Conservation (phyloP, 441 rosid genomes). For the Viola pubescens region DNA sequence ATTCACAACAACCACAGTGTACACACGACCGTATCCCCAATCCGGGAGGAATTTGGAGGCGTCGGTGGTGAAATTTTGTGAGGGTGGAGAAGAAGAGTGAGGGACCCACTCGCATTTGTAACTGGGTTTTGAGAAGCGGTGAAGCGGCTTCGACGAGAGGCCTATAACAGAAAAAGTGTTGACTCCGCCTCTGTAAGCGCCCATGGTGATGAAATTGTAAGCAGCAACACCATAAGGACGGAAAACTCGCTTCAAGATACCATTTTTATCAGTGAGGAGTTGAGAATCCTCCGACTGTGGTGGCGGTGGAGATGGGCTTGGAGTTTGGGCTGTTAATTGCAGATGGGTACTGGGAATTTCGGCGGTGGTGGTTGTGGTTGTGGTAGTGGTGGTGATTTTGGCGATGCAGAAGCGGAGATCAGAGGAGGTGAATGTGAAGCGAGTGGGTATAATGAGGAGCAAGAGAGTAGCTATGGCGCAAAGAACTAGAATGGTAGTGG, state of each 20-base stretch:
- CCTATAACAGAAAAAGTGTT: constrained; percentile 68
- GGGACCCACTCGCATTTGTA: constrained; percentile 77
- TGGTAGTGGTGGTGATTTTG: constrained; percentile 28
- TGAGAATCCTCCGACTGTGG: background rate
- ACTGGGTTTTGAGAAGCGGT: constrained; percentile 58
- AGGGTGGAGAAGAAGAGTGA: constrained; percentile 37
- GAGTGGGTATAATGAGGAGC: constrained; percentile 61
- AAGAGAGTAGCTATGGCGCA: constrained; percentile 48
- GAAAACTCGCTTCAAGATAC: constrained; percentile 37
- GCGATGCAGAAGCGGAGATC: constrained; percentile 72
- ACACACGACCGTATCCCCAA: constrained; percentile 85
- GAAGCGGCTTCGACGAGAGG: constrained; percentile 71
- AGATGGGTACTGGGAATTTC: background rate
- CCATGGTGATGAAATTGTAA: constrained; percentile 68
- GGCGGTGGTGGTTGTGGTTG: constrained; percentile 13
- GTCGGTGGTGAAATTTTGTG: constrained; percentile 31
- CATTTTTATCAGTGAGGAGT: background rate
- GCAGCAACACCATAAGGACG: constrained; percentile 73
- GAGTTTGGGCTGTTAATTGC: background rate
- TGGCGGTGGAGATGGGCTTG: constrained; percentile 8
- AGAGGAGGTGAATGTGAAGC: constrained; percentile 58
- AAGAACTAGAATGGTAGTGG: constrained; percentile 56
- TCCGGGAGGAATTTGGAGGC: constrained; percentile 69
- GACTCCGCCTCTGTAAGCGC: constrained; percentile 73
- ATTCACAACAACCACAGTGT: constrained; percentile 73